Conservation (phyloP, 164 flowering plant genomes). For the Berberis vulgaris region DNA sequence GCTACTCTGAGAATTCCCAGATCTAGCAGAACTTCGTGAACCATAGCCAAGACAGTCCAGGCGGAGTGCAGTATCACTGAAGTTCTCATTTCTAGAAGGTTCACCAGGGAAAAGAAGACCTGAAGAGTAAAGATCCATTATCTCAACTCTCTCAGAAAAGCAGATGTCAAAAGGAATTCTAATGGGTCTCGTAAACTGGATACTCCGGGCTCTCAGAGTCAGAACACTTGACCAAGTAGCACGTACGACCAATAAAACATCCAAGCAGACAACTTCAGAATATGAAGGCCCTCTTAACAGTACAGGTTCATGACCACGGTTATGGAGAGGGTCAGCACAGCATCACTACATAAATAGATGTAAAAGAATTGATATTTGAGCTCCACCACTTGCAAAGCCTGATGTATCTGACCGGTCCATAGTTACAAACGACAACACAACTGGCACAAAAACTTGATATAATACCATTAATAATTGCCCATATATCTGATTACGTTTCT, state of each 20-base stretch:
- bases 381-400: slow-evolving; percentile 82
- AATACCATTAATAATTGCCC: slow-evolving; percentile 6
- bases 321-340: slow-evolving; percentile 5
- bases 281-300: neutral
- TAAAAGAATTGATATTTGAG: slow-evolving; percentile 14
- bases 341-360: slow-evolving; percentile 10
- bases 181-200: no score
- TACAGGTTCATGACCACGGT: slow-evolving; percentile 8
- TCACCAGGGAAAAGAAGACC: slow-evolving; percentile 25
- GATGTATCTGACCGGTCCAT: slow-evolving; percentile 26
- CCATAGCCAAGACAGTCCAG: slow-evolving; percentile 49
- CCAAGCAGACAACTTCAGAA: neutral
- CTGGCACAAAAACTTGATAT: slow-evolving; percentile 4
- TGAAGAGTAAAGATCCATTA: slow-evolving; percentile 44
- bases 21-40: slow-evolving; percentile 19
- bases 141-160: neutral
- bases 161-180: neutral
- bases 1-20: slow-evolving; percentile 15
- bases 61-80: slow-evolving; percentile 52
- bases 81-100: slow-evolving; percentile 21
- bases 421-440: slow-evolving; percentile 12
- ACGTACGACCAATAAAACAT: slow-evolving; percentile 2
- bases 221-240: neutral
- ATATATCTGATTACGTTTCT: slow-evolving; percentile 55
- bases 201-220: neutral